phyloP scores from a whole-genome alignment of 2,329 filamentous ascomycete species.

The Raffaelea deltoideospora region DNA sequence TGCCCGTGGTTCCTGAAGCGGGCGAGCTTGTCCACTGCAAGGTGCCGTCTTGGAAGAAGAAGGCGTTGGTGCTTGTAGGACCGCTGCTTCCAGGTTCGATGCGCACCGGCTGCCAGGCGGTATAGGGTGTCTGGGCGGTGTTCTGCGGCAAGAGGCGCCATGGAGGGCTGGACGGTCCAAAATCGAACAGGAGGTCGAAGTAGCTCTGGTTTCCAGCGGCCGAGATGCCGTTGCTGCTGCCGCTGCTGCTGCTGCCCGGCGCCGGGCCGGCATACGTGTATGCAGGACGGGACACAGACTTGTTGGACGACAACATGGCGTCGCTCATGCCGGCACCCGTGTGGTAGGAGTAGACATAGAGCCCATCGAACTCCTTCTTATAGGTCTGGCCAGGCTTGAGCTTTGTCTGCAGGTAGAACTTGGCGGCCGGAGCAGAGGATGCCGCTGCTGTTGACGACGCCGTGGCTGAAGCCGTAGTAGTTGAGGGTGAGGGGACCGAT shows the following conservation, averaged over 20 bases:
- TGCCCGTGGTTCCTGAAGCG: not conserved
- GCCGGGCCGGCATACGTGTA: not conserved
- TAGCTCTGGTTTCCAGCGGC: too few species aligned
- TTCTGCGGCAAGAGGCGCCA: not conserved
- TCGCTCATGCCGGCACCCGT: constrained; percentile 5
- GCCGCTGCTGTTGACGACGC: too few species aligned
- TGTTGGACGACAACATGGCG: constrained; percentile 3
- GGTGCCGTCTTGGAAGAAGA: constrained; percentile 1
- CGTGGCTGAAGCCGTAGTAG: too few species aligned
- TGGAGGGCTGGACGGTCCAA: not conserved
- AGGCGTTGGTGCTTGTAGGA: constrained; percentile 1
- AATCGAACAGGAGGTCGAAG: constrained; percentile 1
- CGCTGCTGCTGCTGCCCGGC: not conserved
- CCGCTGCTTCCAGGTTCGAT: not conserved
- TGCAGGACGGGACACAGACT: not conserved
- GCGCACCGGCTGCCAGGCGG: constrained; percentile 3
- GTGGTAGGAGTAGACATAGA: constrained; percentile 6
- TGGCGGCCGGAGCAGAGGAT: too few species aligned
- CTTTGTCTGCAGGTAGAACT: constrained; percentile 1
- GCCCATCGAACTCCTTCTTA: not conserved
- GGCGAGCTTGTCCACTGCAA: constrained; percentile 5
- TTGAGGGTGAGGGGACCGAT: too few species aligned
- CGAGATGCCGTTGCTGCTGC: not conserved
- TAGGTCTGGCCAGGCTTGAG: not conserved
- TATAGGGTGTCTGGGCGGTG: not conserved